A percentile compares a stretch with the other conserved stretches of the same genome.
Conservation (phyloP, 225 moss, liverwort and hornwort species). For the Sphagnum contortum region DNA sequence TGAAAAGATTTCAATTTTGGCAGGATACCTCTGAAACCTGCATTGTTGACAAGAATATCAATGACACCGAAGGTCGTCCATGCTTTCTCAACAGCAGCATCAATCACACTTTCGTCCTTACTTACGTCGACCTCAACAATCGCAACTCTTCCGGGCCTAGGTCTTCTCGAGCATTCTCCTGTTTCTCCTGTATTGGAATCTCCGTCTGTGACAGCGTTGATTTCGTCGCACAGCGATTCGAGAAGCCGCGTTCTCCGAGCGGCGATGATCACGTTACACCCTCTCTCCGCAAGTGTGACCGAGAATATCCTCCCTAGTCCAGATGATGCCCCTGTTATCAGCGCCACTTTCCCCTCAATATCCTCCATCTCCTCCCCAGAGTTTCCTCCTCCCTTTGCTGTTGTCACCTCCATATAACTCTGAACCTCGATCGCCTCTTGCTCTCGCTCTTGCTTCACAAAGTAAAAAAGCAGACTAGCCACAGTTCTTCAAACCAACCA, state of each 20-base stretch:
- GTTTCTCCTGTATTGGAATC: slow-evolving; percentile 2
- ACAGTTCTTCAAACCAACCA: too few relatives aligned
- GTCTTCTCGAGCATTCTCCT: neutral
- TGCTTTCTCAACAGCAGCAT: slow-evolving; percentile 59
- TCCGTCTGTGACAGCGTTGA: slow-evolving; percentile 20
- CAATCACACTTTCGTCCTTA: slow-evolving; percentile 37
- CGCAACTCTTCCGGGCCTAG: slow-evolving; percentile 35
- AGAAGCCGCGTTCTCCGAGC: slow-evolving; percentile 58
- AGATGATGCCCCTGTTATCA: slow-evolving; percentile 81
- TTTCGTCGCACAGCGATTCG: slow-evolving; percentile 52
- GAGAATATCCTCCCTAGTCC: slow-evolving; percentile 72
- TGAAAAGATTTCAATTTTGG: neutral
- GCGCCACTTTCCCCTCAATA: slow-evolving; percentile 54
- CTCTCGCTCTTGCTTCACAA: too few relatives aligned
- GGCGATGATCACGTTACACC: slow-evolving; percentile 54
- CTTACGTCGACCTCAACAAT: slow-evolving; percentile 61
- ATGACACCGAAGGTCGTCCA: slow-evolving; percentile 62
- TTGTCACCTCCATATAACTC: too few relatives aligned
- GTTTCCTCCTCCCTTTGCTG: too few relatives aligned
- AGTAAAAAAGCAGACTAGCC: too few relatives aligned
- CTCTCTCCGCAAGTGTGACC: slow-evolving; percentile 34
- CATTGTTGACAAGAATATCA: slow-evolving; percentile 76
- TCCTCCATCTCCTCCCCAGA: slow-evolving; percentile 20
- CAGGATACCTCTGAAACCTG: slow-evolving; percentile 49
- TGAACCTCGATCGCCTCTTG: too few relatives aligned